Base-by-base conservation (phyloP, 2,329 filamentous ascomycete species). In the Anthostomella pinea region DNA sequence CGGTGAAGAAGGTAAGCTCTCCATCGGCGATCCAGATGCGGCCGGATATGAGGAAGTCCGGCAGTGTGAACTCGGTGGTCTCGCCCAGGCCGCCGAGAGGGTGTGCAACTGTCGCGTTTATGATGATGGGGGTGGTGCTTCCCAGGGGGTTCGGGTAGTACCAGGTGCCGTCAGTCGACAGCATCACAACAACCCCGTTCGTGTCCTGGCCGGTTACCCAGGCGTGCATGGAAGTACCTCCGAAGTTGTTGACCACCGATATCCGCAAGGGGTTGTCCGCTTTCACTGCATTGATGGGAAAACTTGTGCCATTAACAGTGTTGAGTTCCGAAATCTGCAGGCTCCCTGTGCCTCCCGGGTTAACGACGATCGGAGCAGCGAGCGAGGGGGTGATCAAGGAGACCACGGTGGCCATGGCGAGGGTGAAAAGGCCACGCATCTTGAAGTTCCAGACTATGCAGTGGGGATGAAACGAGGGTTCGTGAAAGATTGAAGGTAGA, bases 21-120 rank as follows among this genome's bases (percentile, higher is more conserved):
- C 66, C 67, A 22, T 62, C 62, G 10, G 66, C 56, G 24, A 70
- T 58, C 59, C 62, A 70, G 30, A 70, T 53, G n/a, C 67, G 65
- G 4, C 57, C 66, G 14, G 66, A 60, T 25, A 45, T 53, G 29
- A 69, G 53, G 34, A 60, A 69, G 33, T 57, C 63, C 3, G 67
- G 67, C 3, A 70, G 47, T 0, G 53, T 63, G 41, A 69, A 45
- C 2, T 52, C 55, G 15, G 60, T 66, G 3, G 59, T 63, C 39
- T 58, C 57, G 17, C 67, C 67, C 31, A 38, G 24, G 6, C 39
- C 53, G 14, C 61, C 62, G 16, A 72, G 58, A 3, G 60, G 46
- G 31, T 66, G 67, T 15, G 63, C 59, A 22, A 66, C 44, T 37
- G 64, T 51, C 35, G 35, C 49, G 9, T 41, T 46, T 30, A 70